Evolutionary conservation across 352 stramenopile genomes (phyloP).

Genomic region (Pythium rhizo-oryzae): DNA sequence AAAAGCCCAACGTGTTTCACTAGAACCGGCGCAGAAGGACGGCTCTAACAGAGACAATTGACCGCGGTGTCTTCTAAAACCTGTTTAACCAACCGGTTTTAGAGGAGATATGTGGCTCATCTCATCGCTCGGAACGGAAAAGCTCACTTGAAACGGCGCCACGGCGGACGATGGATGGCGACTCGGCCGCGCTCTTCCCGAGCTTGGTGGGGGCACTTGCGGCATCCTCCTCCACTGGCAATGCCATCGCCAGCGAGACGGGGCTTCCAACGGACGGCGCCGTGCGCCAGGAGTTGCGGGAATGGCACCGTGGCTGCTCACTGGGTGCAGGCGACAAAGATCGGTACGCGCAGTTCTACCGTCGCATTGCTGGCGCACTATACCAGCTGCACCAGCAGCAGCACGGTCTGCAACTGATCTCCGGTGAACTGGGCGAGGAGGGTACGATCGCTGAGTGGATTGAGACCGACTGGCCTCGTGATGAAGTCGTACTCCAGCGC

Average conservation of each 20-base stretch:
- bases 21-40: background rate
- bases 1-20: background rate
- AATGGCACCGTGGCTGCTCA: constrained; percentile 10
- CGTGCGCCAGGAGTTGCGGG: constrained; percentile 1
- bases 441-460: background rate
- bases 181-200: constrained; percentile 11
- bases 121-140: background rate
- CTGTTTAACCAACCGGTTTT: constrained; percentile 7
- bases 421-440: background rate
- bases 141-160: background rate
- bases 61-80: constrained; percentile 10
- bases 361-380: background rate
- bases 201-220: constrained; percentile 1
- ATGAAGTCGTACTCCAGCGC: background rate
- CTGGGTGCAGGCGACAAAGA: background rate
- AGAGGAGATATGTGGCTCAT: background rate
- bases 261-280: background rate
- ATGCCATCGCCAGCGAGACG: background rate
- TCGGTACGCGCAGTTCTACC: constrained; percentile 16
- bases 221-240: too few species aligned
- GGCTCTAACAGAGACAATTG: background rate
- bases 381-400: background rate
- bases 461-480: constrained; percentile 10
- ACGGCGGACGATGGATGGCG: background rate
- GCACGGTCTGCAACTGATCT: background rate